Evolutionary conservation across 73 alveolate genomes (phyloP).

Genomic region (Tetrahymena borealis): DNA sequence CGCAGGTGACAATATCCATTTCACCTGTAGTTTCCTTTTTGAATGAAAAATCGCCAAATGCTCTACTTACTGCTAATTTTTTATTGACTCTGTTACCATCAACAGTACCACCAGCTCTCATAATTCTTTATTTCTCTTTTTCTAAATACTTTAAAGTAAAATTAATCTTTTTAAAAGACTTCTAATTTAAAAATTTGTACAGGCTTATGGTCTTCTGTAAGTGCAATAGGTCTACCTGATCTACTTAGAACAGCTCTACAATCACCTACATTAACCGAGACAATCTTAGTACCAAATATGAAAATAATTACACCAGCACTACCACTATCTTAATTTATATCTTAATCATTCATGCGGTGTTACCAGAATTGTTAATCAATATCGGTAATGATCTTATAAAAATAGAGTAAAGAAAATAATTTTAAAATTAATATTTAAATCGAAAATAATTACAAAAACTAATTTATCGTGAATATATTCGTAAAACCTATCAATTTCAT

Average conservation of each 20-base stretch:
- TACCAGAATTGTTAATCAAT: conserved; percentile 9
- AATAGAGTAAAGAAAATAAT: neutral
- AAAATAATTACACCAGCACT: conserved; percentile 60
- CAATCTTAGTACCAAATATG: conserved; percentile 60
- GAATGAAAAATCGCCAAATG: conserved; percentile 89
- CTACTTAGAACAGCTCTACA: conserved; percentile 76
- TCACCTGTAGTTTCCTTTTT: conserved; percentile 51
- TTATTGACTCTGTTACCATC: conserved; percentile 79
- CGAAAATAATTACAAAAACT: neutral
- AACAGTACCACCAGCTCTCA: conserved; percentile 77
- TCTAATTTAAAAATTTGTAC: conserved; percentile 14
- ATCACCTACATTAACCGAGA: conserved; percentile 92
- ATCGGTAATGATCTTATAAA: neutral
- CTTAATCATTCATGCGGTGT: conserved; percentile 4
- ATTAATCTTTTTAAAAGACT: neutral
- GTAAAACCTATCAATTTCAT: conserved; percentile 1
- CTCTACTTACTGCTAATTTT: conserved; percentile 83
- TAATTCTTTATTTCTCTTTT: conserved; percentile 75
- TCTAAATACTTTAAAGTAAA: conserved; percentile 1
- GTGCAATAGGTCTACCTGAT: conserved; percentile 48
- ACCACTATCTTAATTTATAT: conserved; percentile 32
- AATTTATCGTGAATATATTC: neutral
- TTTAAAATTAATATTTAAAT: neutral
- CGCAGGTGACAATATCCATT: conserved; percentile 55
- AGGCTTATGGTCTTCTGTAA: conserved; percentile 77